Conservation (phyloP, 202 grass and related monocot species). For the Sporobolus alterniflorus region DNA sequence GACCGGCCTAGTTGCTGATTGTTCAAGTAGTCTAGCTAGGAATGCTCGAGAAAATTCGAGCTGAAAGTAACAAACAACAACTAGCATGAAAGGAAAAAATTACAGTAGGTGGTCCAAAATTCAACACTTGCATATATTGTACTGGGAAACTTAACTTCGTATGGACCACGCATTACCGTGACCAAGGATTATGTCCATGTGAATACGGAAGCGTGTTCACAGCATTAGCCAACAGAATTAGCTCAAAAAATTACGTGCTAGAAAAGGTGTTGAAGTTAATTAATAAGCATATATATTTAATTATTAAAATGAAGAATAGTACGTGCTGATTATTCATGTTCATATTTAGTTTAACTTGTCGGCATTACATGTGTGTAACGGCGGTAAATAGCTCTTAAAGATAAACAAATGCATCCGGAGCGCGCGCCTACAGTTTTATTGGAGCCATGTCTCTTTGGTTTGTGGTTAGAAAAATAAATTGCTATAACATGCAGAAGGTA, state of each 20-base stretch:
- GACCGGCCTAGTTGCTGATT: conserved; percentile 18
- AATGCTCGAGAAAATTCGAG: conserved; percentile 29
- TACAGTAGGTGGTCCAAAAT: conserved; percentile 39
- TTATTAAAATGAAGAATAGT: too few relatives aligned
- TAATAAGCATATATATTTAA: background rate
- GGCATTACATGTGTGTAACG: background rate
- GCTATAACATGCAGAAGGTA: too few relatives aligned
- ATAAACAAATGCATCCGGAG: too few relatives aligned
- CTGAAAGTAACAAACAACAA: conserved; percentile 39
- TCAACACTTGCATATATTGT: conserved; percentile 34
- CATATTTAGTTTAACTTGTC: background rate
- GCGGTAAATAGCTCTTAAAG: too few relatives aligned
- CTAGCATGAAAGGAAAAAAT: background rate
- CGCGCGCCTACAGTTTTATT: too few relatives aligned
- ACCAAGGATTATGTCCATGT: background rate
- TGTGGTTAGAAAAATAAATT: too few relatives aligned
- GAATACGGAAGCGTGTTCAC: conserved; percentile 19
- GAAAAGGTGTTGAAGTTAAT: background rate
- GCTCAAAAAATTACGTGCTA: background rate
- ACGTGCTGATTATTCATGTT: too few relatives aligned
- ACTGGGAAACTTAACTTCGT: conserved; percentile 9
- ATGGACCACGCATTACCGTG: conserved; percentile 46
- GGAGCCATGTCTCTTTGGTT: too few relatives aligned
- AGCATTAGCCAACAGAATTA: conserved; percentile 1
- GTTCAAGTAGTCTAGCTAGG: conserved; percentile 26